A percentile compares a stretch with the other conserved stretches of the same genome.
Conservation (phyloP, 2,329 filamentous ascomycete species). For the Zymoseptoria pseudotritici region DNA sequence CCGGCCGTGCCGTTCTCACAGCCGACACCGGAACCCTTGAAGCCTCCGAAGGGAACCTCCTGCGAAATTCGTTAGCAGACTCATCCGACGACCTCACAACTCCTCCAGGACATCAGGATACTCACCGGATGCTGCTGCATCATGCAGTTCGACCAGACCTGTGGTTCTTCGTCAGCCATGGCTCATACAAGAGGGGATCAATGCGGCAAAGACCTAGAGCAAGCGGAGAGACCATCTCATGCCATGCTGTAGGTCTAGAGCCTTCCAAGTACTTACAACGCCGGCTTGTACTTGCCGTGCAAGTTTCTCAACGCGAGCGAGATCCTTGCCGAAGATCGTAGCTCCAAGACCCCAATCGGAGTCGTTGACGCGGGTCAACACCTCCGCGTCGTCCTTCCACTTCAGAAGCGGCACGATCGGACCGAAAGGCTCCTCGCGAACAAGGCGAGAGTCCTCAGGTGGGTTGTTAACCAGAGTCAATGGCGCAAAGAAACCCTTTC, state of each 20-base stretch:
- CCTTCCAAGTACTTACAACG: conserved; percentile 57
- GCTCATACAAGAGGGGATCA: no score
- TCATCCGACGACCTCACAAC: not conserved
- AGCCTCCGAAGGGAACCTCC: conserved; percentile 57
- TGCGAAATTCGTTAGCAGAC: conserved; percentile 18
- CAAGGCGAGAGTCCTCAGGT: conserved; percentile 72
- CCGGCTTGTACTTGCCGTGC: conserved; percentile 77
- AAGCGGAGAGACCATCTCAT: no score
- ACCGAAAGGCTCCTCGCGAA: conserved; percentile 91
- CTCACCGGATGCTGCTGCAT: conserved; percentile 18
- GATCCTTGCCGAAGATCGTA: conserved; percentile 90
- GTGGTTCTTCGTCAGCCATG: no score
- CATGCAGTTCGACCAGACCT: no score
- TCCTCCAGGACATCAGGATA: not conserved
- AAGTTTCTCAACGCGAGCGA: conserved; percentile 63
- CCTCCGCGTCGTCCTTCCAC: conserved; percentile 71
- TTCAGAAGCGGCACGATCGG: conserved; percentile 86
- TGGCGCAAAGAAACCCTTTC: conserved; percentile 34
- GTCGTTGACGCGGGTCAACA: conserved; percentile 79
- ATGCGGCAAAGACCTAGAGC: no score
- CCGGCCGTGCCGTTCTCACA: conserved; percentile 49
- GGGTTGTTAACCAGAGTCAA: conserved; percentile 74
- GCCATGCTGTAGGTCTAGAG: no score
- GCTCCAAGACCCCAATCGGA: conserved; percentile 87
- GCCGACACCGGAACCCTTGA: conserved; percentile 50